phyloP scores from a whole-genome alignment of 2,329 filamentous ascomycete species.

The Lachnellula willkommii region DNA sequence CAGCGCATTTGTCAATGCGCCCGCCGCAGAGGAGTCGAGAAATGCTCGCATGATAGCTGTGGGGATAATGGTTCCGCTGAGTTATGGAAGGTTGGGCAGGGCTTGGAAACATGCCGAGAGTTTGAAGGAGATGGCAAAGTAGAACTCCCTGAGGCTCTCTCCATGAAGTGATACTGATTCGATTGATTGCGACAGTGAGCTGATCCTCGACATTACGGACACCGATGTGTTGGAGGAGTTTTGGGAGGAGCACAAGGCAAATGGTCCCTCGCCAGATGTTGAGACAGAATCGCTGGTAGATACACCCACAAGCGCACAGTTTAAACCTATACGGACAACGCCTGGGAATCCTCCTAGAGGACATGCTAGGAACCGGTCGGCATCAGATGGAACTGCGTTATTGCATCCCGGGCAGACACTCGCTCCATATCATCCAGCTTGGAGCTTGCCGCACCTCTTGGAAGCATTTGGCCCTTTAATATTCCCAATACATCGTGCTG shows the following conservation, averaged over 20 bases:
- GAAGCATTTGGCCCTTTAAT: slow-evolving; percentile 85
- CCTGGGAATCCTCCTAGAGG: slow-evolving; percentile 31
- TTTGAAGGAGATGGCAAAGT: slow-evolving; percentile 70
- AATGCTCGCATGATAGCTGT: slow-evolving; percentile 92
- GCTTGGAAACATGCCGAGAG: slow-evolving; percentile 81
- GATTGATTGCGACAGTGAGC: slow-evolving; percentile 37
- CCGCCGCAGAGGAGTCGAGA: slow-evolving; percentile 71
- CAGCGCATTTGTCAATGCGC: slow-evolving; percentile 83
- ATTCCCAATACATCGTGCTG: slow-evolving; percentile 85
- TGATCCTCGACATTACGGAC: slow-evolving; percentile 61
- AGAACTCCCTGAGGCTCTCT: slow-evolving; percentile 24
- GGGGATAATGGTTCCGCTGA: slow-evolving; percentile 79
- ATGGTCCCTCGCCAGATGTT: slow-evolving; percentile 13
- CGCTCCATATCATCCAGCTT: slow-evolving; percentile 76
- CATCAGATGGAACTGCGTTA: slow-evolving; percentile 56
- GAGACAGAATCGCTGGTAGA: slow-evolving; percentile 28
- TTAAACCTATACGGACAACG: slow-evolving; percentile 34
- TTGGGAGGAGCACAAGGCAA: slow-evolving; percentile 61
- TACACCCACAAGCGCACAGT: slow-evolving; percentile 39
- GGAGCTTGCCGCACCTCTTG: slow-evolving; percentile 71
- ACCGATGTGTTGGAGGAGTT: slow-evolving; percentile 67
- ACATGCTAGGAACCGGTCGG: slow-evolving; percentile 53
- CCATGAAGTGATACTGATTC: slow-evolving; percentile 20
- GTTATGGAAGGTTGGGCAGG: slow-evolving; percentile 77
- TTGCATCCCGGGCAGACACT: slow-evolving; percentile 60